These are phyloP conservation scores for Pseudogymnoascus pannorum DNA, from an alignment of 2,329 filamentous ascomycete species.

Conservation along the genomic window DNA sequence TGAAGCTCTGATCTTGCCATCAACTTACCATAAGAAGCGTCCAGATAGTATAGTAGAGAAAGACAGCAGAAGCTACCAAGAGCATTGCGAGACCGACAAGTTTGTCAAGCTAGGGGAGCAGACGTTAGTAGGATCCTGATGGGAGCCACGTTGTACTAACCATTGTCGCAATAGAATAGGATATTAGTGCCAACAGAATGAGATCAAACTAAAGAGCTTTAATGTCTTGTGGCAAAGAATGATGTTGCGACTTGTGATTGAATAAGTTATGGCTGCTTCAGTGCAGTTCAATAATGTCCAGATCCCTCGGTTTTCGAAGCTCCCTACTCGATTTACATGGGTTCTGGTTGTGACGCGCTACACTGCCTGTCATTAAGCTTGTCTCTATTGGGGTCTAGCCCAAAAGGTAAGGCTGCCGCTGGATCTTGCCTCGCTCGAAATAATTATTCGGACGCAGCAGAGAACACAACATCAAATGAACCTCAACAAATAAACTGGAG, in stretches of 20 bases:
- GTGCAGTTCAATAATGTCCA: neutral
- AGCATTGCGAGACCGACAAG: conserved; percentile 71
- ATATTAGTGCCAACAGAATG: conserved; percentile 1
- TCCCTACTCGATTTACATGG: conserved; percentile 8
- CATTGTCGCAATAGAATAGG: conserved; percentile 25
- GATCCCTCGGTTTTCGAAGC: conserved; percentile 8
- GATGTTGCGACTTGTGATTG: neutral
- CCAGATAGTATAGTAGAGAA: conserved; percentile 95
- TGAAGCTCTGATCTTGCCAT: conserved; percentile 56
- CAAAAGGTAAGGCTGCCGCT: conserved; percentile 7
- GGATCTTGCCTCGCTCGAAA: conserved; percentile 6
- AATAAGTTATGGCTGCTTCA: neutral
- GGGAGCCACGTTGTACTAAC: conserved; percentile 16
- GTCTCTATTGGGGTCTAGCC: conserved; percentile 8
- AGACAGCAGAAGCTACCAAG: conserved; percentile 63
- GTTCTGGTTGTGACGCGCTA: conserved; percentile 7
- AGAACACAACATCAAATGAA: neutral
- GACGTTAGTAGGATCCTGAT: neutral
- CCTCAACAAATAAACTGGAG: neutral
- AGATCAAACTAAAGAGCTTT: neutral
- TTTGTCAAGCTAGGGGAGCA: conserved; percentile 72
- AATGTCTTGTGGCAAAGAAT: neutral
- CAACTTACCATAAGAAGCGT: conserved; percentile 82
- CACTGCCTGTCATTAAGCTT: conserved; percentile 7
- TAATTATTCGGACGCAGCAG: neutral